These are phyloP conservation scores for Umbelopsis vinacea DNA, from an alignment of 192 early-diverging fungal genomes.

Conservation along the genomic window DNA sequence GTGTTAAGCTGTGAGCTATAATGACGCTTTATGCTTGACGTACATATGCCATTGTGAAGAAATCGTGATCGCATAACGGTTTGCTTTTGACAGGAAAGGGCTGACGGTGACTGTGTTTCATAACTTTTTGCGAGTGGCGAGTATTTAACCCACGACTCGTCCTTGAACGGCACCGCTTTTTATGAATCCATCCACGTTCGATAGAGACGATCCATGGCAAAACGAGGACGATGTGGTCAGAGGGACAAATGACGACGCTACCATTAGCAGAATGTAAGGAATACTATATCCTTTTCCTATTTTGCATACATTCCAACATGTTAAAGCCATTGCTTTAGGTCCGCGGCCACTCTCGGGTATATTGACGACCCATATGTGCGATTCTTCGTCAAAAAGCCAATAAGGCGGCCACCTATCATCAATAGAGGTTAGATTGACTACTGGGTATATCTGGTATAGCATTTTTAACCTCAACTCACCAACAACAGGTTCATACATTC, in stretches of 20 bases:
- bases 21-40: background rate
- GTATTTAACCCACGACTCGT: too few relatives aligned
- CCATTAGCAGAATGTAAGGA: conserved; percentile 76
- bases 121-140: background rate
- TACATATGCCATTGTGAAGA: background rate
- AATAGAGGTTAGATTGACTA: conserved; percentile 71
- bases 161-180: background rate
- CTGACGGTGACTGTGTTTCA: background rate
- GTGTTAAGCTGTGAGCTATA: conserved; percentile 6
- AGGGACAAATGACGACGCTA: conserved; percentile 93
- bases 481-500: conserved; percentile 72
- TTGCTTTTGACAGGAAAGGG: background rate
- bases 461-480: background rate
- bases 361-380: conserved; percentile 81
- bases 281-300: conserved; percentile 10
- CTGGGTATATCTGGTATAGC: background rate
- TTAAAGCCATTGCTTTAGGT: conserved; percentile 46
- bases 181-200: conserved; percentile 6
- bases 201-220: conserved; percentile 18
- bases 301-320: background rate
- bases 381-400: conserved; percentile 77
- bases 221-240: conserved; percentile 72
- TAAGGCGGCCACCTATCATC: conserved; percentile 85
- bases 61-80: background rate
- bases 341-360: conserved; percentile 83